Conservation (phyloP, 345 rosid genomes). For the Brassica napus region Da-Ae NC_063436.1:14009001-14009500, state of each 20-base stretch:
- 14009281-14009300: constrained; percentile 40
- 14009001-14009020: neutral
- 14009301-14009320: constrained; percentile 15
- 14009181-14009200: too few species aligned
- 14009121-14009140: neutral
- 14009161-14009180: too few species aligned
- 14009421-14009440: constrained; percentile 76
- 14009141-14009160: too few species aligned
- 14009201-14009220: constrained; percentile 17
- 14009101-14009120: neutral
- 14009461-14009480: constrained; percentile 46
- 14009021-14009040: neutral
- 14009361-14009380: constrained; percentile 83
- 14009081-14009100: neutral
- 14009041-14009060: neutral
- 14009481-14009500: constrained; percentile 13
- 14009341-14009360: constrained; percentile 28
- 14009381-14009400: constrained; percentile 85
- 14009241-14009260: constrained; percentile 62
- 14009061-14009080: neutral
- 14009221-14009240: constrained; percentile 41
- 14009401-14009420: constrained; percentile 77
- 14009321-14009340: neutral
- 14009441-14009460: constrained; percentile 62
- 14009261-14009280: constrained; percentile 72